phyloP scores from a whole-genome alignment of 148 eudicot genomes.

The Persicaria tinctoria region DNA sequence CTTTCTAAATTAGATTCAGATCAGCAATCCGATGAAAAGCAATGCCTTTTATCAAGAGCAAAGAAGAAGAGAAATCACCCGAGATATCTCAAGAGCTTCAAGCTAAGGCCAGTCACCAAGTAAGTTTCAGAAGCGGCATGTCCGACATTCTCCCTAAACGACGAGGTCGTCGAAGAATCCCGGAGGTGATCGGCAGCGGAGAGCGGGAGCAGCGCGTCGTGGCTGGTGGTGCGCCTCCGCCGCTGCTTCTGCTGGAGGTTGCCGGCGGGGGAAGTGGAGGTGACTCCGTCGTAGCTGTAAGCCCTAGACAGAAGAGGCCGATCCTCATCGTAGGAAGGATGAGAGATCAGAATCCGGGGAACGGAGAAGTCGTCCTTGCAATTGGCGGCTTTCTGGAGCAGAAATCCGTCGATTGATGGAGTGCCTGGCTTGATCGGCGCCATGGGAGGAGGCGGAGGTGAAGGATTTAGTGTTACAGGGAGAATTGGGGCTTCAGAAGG shows the following conservation, averaged over 20 bases:
- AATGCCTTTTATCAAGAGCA: neutral
- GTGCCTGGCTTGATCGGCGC: neutral
- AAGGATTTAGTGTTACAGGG: neutral
- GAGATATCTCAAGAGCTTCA: slow-evolving; percentile 33
- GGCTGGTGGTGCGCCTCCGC: slow-evolving; percentile 37
- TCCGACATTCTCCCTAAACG: slow-evolving; percentile 23
- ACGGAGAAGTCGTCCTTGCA: neutral
- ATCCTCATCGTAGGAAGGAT: slow-evolving; percentile 14
- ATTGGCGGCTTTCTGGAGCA: slow-evolving; percentile 8
- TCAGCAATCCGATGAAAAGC: neutral
- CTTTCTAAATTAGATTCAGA: neutral
- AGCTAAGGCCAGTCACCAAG: slow-evolving; percentile 22
- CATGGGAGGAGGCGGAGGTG: neutral
- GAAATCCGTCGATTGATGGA: slow-evolving; percentile 5
- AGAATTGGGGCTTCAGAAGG: slow-evolving; percentile 11
- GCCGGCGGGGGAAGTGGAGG: slow-evolving; percentile 3
- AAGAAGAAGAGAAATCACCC: slow-evolving; percentile 24
- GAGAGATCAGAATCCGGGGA: neutral
- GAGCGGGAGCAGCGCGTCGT: slow-evolving; percentile 20
- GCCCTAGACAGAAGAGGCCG: slow-evolving; percentile 42
- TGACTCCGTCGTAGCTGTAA: slow-evolving; percentile 24
- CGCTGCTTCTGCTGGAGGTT: slow-evolving; percentile 22
- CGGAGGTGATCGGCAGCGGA: slow-evolving; percentile 17
- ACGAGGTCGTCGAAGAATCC: slow-evolving; percentile 1
- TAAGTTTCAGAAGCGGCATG: slow-evolving; percentile 24